Base-by-base conservation (phyloP, 164 flowering plant species). In the Stephania yunnanensis region DNA sequence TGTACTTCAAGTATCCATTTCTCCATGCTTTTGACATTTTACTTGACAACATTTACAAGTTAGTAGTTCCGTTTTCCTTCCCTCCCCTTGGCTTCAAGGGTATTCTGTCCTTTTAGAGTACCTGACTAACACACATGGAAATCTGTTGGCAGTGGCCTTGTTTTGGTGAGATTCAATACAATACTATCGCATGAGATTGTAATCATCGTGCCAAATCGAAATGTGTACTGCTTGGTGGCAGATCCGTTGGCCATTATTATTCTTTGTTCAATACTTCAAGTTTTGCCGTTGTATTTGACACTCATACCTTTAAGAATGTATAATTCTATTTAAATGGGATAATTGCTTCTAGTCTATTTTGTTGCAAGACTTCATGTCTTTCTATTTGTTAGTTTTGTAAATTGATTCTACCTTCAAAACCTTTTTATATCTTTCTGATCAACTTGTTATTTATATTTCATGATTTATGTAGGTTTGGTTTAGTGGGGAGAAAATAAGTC, bases 401-500 rank as follows among this genome's bases (percentile, higher is more conserved):
- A 61, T 61, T 19, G 66, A 61, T 19, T 19, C 2, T 7, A 61
- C 6, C 20, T 19, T 19, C 9, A 19, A 7, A 61, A 61, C 7
- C 66, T 61, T 19, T 19, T 58, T 19, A 61, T 61, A 9, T n/a
- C 19, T 17, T 69, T 69, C 48, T 36, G 42, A 36, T 36, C 42
- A 36, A 20, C 61, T 74, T 73, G 67, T 53, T 55, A 53, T 58
- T 30, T 25, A 65, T 78, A n/a, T 72, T 46, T 13, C 69, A 50
- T 19, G 9, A 61, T 45, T 74, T 70, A 75, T 80, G 68, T 73
- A 95, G 99, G 97, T 87, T 65, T 92, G 87, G 91, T 92, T 95
- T 85, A 87, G 82, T 4, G 94, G 97, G 67, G 92, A 93, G 69
- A 93, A 84, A 85, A 82, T 93, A 83, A 96, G 96, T 80, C 92